These are phyloP conservation scores for Globisporangium iwayamae DNA, from an alignment of 352 stramenopile species.

Conservation along the genomic window DNA sequence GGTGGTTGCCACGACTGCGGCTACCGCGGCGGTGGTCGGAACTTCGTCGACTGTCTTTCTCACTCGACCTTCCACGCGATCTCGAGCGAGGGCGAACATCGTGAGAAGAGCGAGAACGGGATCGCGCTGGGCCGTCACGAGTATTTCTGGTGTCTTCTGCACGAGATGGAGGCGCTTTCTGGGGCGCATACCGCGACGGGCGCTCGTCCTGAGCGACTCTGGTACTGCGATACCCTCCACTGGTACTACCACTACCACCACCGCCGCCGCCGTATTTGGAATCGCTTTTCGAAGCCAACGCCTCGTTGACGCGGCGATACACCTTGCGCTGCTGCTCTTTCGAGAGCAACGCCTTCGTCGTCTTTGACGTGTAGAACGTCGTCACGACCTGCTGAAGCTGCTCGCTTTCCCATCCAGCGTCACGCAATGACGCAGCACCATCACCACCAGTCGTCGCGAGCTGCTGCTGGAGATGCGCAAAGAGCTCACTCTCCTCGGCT, in stretches of 20 bases:
- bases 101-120: too few species aligned
- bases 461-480: slow-evolving; percentile 31
- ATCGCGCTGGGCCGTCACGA: too few species aligned
- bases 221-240: slow-evolving; percentile 17
- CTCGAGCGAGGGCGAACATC: slow-evolving; percentile 2
- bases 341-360: slow-evolving; percentile 21
- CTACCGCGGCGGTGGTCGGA: slow-evolving; percentile 13
- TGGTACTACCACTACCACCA: slow-evolving; percentile 5
- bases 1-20: slow-evolving; percentile 15
- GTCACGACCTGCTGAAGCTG: slow-evolving; percentile 8
- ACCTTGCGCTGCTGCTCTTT: slow-evolving; percentile 27
- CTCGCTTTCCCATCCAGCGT: slow-evolving; percentile 9
- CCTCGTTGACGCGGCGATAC: slow-evolving; percentile 11
- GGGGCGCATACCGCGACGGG: neutral
- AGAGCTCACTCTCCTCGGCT: slow-evolving; percentile 24
- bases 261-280: slow-evolving; percentile 18
- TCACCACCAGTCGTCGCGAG: slow-evolving; percentile 14
- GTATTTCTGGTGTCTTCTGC: neutral
- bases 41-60: slow-evolving; percentile 15
- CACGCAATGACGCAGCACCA: slow-evolving; percentile 10
- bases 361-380: slow-evolving; percentile 15
- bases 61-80: slow-evolving; percentile 4
- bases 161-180: neutral
- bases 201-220: slow-evolving; percentile 3
- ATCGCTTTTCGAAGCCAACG: slow-evolving; percentile 21